Conservation (phyloP, 805 yeast species). For the Cyberlindnera xylosilytica region DNA sequence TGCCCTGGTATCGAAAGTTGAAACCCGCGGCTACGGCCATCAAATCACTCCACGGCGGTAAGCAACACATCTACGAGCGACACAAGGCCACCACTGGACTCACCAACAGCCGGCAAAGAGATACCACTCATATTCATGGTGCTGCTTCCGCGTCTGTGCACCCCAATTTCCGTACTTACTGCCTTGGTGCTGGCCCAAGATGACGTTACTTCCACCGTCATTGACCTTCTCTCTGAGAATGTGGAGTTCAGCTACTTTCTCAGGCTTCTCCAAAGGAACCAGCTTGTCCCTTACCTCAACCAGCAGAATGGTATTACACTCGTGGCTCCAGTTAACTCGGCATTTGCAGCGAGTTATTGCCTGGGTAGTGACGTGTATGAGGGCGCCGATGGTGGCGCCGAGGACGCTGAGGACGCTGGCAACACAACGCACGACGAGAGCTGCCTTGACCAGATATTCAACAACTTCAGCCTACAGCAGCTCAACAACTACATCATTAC, state of each 20-base stretch:
- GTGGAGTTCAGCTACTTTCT: constrained; percentile 66
- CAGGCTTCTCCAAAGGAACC: constrained; percentile 56
- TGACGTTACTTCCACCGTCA: constrained; percentile 40
- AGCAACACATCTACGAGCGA: too few species aligned
- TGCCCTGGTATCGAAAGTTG: too few species aligned
- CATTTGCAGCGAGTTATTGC: constrained; percentile 56
- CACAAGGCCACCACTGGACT: too few species aligned
- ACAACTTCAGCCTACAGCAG: constrained; percentile 9
- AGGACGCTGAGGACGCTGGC: too few species aligned
- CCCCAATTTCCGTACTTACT: not conserved
- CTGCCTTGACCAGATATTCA: constrained; percentile 2
- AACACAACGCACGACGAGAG: not conserved
- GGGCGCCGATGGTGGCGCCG: too few species aligned
- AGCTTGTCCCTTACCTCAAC: constrained; percentile 60
- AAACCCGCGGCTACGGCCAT: too few species aligned
- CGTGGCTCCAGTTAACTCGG: constrained; percentile 80
- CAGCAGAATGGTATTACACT: constrained; percentile 60
- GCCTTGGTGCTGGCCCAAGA: constrained; percentile 3
- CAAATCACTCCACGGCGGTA: too few species aligned
- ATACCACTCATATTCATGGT: too few species aligned
- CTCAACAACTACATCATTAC: constrained; percentile 17
- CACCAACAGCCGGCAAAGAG: too few species aligned
- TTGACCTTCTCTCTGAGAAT: constrained; percentile 67
- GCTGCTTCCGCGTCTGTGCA: too few species aligned
- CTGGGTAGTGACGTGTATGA: too few species aligned